A percentile compares a stretch with the other conserved stretches of the same genome.
These are phyloP conservation scores for Phaeomoniella chlamydospora DNA, from an alignment of 2,329 filamentous ascomycete species.

Conservation along the genomic window DNA sequence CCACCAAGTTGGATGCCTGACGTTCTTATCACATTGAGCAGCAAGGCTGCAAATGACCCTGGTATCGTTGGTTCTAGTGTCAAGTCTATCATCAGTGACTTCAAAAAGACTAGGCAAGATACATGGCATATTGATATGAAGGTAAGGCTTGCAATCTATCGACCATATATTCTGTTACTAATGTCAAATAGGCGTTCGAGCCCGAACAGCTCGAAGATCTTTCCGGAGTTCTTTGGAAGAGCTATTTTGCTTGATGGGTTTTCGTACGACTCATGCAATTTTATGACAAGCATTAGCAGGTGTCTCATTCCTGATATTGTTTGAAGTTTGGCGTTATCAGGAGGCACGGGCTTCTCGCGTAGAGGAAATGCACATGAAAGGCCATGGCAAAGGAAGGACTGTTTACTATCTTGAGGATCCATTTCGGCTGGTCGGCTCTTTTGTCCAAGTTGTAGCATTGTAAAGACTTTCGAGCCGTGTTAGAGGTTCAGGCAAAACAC, in stretches of 20 bases:
- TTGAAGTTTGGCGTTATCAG: too few species aligned
- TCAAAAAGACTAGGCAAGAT: constrained; percentile 98
- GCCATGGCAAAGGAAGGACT: too few species aligned
- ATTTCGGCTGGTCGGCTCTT: too few species aligned
- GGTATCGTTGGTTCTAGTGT: constrained; percentile 92
- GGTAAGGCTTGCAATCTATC: constrained; percentile 51
- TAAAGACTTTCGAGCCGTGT: too few species aligned
- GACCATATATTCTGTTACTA: constrained; percentile 5
- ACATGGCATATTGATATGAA: constrained; percentile 97
- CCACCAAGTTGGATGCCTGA: constrained; percentile 91
- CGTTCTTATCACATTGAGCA: constrained; percentile 70
- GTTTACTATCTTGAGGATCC: too few species aligned
- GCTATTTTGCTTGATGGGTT: constrained; percentile 93
- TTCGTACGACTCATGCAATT: too few species aligned
- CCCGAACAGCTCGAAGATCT: constrained; percentile 86
- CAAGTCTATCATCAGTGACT: constrained; percentile 85
- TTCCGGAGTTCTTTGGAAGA: constrained; percentile 97
- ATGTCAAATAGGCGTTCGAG: constrained; percentile 67
- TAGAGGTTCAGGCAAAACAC: too few species aligned
- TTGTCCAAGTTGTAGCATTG: too few species aligned
- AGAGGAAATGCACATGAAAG: too few species aligned
- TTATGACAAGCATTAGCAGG: too few species aligned
- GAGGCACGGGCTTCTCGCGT: too few species aligned
- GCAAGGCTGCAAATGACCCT: constrained; percentile 72
- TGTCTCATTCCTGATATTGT: too few species aligned